Percentiles rank a stretch among this genome's conserved stretches.
phyloP scores from a whole-genome alignment of 176 grass and related monocot species.

The Aegilops sharonensis region DNA sequence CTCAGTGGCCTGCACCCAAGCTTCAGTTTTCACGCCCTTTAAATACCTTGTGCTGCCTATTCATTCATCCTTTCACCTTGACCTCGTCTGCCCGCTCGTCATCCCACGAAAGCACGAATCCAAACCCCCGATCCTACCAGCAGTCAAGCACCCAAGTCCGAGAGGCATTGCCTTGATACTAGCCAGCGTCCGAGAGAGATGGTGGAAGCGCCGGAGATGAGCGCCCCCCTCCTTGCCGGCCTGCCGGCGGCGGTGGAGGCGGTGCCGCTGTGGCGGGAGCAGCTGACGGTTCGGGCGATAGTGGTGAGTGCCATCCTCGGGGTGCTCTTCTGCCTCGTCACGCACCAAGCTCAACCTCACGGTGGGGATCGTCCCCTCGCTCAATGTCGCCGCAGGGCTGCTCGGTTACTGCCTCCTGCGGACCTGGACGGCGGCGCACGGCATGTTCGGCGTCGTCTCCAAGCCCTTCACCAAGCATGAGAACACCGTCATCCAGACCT shows the following conservation, averaged over 20 bases:
- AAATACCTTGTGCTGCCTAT: neutral
- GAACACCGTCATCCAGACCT: conserved; percentile 83
- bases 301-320: conserved; percentile 54
- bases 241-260: too few species aligned
- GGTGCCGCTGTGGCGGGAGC: conserved; percentile 59
- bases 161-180: too few species aligned
- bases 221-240: too few species aligned
- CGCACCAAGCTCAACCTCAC: conserved; percentile 74
- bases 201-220: conserved; percentile 32
- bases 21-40: neutral
- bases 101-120: too few species aligned
- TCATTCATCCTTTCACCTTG: neutral
- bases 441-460: conserved; percentile 32
- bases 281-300: conserved; percentile 52
- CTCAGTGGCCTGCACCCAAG: too few species aligned
- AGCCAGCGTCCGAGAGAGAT: neutral
- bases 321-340: conserved; percentile 70
- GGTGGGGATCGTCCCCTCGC: conserved; percentile 66
- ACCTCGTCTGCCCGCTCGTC: too few species aligned
- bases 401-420: conserved; percentile 60
- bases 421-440: conserved; percentile 43
- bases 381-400: conserved; percentile 61
- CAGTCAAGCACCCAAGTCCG: too few species aligned
- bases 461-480: conserved; percentile 80
- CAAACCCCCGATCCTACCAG: too few species aligned